A percentile compares a stretch with the other conserved stretches of the same genome.
Evolutionary conservation across 495 filamentous ascomycete genomes (phyloP).

Genomic region (Neurospora sp.): DNA sequence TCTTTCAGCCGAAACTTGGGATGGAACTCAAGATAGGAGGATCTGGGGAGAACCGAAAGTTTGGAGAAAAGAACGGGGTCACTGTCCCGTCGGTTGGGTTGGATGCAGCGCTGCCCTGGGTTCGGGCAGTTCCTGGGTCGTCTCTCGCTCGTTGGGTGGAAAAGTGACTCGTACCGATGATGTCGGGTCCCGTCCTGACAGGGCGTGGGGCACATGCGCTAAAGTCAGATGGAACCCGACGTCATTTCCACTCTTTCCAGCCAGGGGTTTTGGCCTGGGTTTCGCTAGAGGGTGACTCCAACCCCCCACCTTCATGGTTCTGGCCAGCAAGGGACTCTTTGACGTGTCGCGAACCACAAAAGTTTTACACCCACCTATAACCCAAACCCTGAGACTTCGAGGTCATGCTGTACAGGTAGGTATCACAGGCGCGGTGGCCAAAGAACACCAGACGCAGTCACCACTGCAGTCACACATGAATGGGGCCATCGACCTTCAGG

Average conservation of each 20-base stretch:
- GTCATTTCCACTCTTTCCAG: slow-evolving; percentile 8
- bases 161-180: not conserved
- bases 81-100: not conserved
- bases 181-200: slow-evolving; percentile 5
- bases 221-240: not conserved
- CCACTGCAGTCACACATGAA: not conserved
- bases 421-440: not conserved
- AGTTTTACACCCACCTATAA: not conserved
- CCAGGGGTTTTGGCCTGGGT: not conserved
- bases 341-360: not conserved
- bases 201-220: slow-evolving; percentile 8
- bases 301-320: not conserved
- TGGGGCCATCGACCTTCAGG: not conserved
- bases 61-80: not conserved
- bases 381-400: not conserved
- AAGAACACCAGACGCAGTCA: not conserved
- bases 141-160: not conserved
- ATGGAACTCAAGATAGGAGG: not conserved
- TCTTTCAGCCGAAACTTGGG: not conserved
- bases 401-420: not conserved
- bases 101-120: not conserved
- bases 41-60: not conserved
- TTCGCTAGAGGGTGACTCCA: not conserved
- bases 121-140: not conserved
- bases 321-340: not conserved